phyloP scores from a whole-genome alignment of 2,329 filamentous ascomycete species.

The Teratosphaeria pseudoeucalypti region DNA sequence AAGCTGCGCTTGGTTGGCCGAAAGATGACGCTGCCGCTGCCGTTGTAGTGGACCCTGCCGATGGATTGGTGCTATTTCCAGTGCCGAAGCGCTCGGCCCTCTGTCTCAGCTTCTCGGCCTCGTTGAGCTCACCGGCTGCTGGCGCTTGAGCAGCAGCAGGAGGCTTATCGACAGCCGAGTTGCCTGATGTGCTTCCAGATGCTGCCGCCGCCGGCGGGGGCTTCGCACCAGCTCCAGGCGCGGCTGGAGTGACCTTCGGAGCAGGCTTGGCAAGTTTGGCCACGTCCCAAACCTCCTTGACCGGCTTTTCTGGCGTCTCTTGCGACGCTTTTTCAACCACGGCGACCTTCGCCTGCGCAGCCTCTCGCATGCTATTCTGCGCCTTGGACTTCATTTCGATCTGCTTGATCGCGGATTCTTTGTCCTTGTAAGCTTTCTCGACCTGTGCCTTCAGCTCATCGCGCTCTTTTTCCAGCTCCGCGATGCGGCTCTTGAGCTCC shows the following conservation, averaged over 20 bases:
- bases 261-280: slow-evolving; percentile 50
- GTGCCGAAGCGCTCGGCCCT: slow-evolving; percentile 19
- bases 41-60: not conserved
- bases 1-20: slow-evolving; percentile 10
- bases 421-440: slow-evolving; percentile 18
- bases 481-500: slow-evolving; percentile 3
- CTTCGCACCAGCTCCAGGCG: not conserved
- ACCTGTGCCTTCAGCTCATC: slow-evolving; percentile 17
- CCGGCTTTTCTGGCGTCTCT: slow-evolving; percentile 76
- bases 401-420: slow-evolving; percentile 19
- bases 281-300: slow-evolving; percentile 76
- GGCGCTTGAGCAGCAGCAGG: not conserved
- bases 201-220: not conserved
- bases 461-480: not conserved
- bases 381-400: slow-evolving; percentile 51
- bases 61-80: not conserved
- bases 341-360: slow-evolving; percentile 59
- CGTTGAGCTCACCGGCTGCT: slow-evolving; percentile 3
- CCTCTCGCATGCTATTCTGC: slow-evolving; percentile 61
- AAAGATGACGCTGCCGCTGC: slow-evolving; percentile 7
- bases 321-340: slow-evolving; percentile 71
- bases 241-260: slow-evolving; percentile 7
- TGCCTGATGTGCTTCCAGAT: not conserved
- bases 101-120: slow-evolving; percentile 13
- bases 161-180: slow-evolving; percentile 1